Conservation (phyloP, 2,329 filamentous ascomycete genomes). For the Pseudocercospora vitis region DNA sequence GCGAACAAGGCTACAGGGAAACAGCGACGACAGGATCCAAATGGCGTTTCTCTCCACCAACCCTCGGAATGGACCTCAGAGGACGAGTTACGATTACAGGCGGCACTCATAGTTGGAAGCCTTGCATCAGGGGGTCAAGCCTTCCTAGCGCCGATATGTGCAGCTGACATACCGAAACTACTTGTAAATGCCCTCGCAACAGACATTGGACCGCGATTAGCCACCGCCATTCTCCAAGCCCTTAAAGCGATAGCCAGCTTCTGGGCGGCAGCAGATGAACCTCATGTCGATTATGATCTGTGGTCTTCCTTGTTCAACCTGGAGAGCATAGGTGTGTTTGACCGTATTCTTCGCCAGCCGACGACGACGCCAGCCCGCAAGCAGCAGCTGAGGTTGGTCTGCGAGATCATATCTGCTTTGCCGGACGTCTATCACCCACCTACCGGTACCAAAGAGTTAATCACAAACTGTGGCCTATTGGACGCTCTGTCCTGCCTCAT, state of each 20-base stretch:
- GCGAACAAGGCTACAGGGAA: slow-evolving; percentile 48
- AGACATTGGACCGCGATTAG: slow-evolving; percentile 61
- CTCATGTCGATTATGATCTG: slow-evolving; percentile 21
- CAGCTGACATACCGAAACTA: slow-evolving; percentile 65
- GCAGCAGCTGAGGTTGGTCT: slow-evolving; percentile 62
- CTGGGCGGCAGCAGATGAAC: slow-evolving; percentile 35
- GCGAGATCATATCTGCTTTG: slow-evolving; percentile 59
- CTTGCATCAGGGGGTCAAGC: slow-evolving; percentile 83
- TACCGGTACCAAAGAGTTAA: slow-evolving; percentile 61
- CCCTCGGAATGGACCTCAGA: slow-evolving; percentile 55
- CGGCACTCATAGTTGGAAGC: slow-evolving; percentile 80
- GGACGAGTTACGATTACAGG: slow-evolving; percentile 70
- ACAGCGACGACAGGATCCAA: slow-evolving; percentile 50
- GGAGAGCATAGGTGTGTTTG: slow-evolving; percentile 62
- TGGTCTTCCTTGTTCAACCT: slow-evolving; percentile 59
- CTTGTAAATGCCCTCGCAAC: slow-evolving; percentile 68
- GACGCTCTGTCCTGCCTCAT: slow-evolving; percentile 75
- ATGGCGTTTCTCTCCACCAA: slow-evolving; percentile 43
- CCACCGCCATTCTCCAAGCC: slow-evolving; percentile 71
- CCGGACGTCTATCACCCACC: slow-evolving; percentile 61
- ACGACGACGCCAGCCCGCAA: slow-evolving; percentile 56
- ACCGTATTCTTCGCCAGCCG: slow-evolving; percentile 63
- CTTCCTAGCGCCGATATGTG: slow-evolving; percentile 73
- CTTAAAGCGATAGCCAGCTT: slow-evolving; percentile 71
- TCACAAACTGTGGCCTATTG: slow-evolving; percentile 72